Evolutionary conservation across 176 grass and related monocot species (phyloP), one percentile per base, ranked within the genome.

Genomic region (Canna indica): DNA sequence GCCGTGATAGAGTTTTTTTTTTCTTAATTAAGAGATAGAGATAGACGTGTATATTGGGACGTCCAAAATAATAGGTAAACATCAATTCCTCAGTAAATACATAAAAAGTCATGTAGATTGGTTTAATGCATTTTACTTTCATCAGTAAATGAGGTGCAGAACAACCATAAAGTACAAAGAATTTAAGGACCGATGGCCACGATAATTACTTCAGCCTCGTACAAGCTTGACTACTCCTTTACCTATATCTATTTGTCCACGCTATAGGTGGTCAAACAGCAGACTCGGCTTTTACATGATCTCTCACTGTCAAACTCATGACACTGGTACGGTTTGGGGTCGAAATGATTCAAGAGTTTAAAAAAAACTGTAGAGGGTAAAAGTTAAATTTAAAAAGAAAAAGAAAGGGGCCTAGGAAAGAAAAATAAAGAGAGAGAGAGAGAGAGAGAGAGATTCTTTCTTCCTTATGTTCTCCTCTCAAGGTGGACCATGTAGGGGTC

Each of bases 221-320:
- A 31, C 32, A n/a, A 36, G 59, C 29, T 39, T 66, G 39, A 22
- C 32, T 5, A 66, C 18, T n/a, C 18, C 36, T 38, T 34, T n/a
- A 53, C 29, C 47, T 5, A 52, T 33, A 52, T 33, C 42, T 22
- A 53, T 20, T 33, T 22, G 31, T 71, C 10, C 8, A 24, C 31
- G 41, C 29, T 25, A 38, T 36, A 10, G 35, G 63, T 35, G 31
- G 27, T 53, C 45, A 71, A 71, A 71, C 47, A 34, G 1, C 47
- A 52, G 47, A 50, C 47, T 35, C 30, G 38, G 35, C 48, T 29
- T n/a, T 30, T 36, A n/a, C 20, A 60, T 47, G 52, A 70, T 24
- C 52, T 47, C 33, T 61, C 64, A 32, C 66, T 78, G 65, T 78
- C 66, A 78, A 78, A 78, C 12, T 78, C 76, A 59, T 78, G 32